Evolutionary conservation across 192 early-diverging fungal genomes (phyloP).

Genomic region (Coemansia sp.): DNA sequence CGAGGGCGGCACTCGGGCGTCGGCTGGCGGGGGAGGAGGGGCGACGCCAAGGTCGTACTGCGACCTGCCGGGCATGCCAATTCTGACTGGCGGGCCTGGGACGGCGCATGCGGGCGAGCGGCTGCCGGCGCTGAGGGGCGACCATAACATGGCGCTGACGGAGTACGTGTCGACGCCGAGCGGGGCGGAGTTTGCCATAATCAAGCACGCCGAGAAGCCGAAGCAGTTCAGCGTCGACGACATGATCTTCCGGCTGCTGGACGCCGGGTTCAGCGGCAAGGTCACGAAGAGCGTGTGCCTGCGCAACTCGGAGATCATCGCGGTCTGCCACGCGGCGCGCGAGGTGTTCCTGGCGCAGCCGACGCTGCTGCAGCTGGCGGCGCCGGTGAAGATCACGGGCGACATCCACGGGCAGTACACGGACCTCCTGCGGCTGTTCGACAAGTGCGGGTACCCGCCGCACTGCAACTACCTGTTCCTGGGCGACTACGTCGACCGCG

Average conservation of each 20-base stretch:
- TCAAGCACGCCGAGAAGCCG: constrained; percentile 56
- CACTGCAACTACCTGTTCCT: constrained; percentile 90
- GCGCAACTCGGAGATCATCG: constrained; percentile 82
- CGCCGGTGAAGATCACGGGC: constrained; percentile 80
- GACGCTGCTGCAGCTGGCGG: constrained; percentile 72
- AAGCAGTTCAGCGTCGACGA: constrained; percentile 81
- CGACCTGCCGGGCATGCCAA: constrained; percentile 51
- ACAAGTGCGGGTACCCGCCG: constrained; percentile 92
- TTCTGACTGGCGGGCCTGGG: constrained; percentile 43
- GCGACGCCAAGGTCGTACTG: constrained; percentile 50
- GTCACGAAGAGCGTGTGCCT: constrained; percentile 80
- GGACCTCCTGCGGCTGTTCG: constrained; percentile 90
- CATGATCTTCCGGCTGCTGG: constrained; percentile 82
- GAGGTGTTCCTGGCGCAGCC: constrained; percentile 92
- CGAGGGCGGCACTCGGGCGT: constrained; percentile 4
- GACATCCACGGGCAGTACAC: constrained; percentile 97
- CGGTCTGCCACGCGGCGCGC: constrained; percentile 83
- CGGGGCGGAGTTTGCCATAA: constrained; percentile 54
- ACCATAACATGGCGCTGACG: constrained; percentile 41
- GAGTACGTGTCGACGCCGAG: constrained; percentile 54
- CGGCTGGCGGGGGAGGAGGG: neutral
- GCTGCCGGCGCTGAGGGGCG: constrained; percentile 30
- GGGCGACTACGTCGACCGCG: constrained; percentile 97
- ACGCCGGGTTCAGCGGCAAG: constrained; percentile 73
- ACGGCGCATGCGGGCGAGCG: constrained; percentile 27